These are phyloP conservation scores for Leishmania turanica DNA, from an alignment of 208 protist genomes.

Conservation along the genomic window DNA sequence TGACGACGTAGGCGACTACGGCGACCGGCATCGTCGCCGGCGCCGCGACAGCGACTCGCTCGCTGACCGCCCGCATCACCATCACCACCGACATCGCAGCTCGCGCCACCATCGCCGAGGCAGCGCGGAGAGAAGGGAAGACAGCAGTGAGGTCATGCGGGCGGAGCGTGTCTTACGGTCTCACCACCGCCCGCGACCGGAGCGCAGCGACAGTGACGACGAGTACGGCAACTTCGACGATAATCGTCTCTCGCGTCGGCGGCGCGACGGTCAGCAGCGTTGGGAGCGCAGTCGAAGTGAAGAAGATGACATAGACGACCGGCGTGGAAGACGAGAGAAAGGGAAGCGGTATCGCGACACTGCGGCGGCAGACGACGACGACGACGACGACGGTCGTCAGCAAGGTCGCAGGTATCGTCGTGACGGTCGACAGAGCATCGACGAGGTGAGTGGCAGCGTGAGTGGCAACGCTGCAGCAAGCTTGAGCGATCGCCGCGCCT, in stretches of 20 bases:
- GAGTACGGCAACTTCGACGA: conserved; percentile 3
- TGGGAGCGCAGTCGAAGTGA: conserved; percentile 8
- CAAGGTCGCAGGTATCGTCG: conserved; percentile 16
- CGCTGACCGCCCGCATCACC: neutral
- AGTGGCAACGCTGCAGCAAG: neutral
- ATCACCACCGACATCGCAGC: conserved; percentile 6
- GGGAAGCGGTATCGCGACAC: neutral
- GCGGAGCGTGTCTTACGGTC: conserved; percentile 1
- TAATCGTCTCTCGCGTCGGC: conserved; percentile 4
- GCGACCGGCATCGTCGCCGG: conserved; percentile 9
- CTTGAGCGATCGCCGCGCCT: neutral
- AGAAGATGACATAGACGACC: conserved; percentile 4
- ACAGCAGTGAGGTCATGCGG: neutral
- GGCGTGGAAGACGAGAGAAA: neutral
- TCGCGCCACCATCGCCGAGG: conserved; percentile 6
- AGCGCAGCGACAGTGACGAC: conserved; percentile 1
- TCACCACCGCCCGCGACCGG: conserved; percentile 12
- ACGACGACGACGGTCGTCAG: neutral
- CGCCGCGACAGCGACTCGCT: neutral
- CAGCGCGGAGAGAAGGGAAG: neutral
- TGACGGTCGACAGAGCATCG: neutral
- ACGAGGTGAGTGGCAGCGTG: neutral
- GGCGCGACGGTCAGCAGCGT: neutral
- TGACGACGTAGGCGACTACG: neutral
- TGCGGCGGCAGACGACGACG: neutral